A percentile compares a stretch with the other conserved stretches of the same genome.
Conservation (phyloP, 371 early-diverging fungal species). For the Batkoa obscura region DNA sequence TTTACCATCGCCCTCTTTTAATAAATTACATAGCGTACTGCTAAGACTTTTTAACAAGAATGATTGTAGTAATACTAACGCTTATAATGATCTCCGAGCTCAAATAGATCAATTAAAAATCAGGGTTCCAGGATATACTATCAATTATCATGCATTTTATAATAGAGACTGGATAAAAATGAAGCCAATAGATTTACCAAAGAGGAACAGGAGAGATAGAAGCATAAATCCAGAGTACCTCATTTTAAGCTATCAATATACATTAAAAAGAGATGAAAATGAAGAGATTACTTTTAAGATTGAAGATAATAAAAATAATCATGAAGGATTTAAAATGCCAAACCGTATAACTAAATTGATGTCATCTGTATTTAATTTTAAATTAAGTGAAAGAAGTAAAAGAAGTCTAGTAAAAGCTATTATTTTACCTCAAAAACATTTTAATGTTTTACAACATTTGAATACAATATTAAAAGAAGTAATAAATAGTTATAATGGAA, state of each 20-base stretch:
- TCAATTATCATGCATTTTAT: slow-evolving; percentile 1
- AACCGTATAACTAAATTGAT: neutral
- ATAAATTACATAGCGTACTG: neutral
- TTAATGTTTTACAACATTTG: neutral
- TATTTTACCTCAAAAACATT: neutral
- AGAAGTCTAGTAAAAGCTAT: neutral
- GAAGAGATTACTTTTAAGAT: neutral
- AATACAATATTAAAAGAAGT: neutral
- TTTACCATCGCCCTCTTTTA: neutral
- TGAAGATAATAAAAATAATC: neutral
- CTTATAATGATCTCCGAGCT: neutral
- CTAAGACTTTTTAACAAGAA: neutral
- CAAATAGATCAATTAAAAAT: neutral
- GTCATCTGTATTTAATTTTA: neutral
- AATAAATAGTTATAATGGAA: neutral
- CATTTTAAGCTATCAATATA: neutral
- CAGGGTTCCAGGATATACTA: neutral
- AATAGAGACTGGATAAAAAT: neutral
- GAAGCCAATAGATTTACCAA: neutral
- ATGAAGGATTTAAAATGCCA: neutral
- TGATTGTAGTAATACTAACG: neutral
- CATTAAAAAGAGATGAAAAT: too few relatives aligned
- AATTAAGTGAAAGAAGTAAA: neutral
- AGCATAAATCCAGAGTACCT: neutral
- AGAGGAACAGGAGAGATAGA: neutral